Evolutionary conservation across 108 stramenopile species (phyloP).

Genomic region (Aurantiochytrium sp.): DNA sequence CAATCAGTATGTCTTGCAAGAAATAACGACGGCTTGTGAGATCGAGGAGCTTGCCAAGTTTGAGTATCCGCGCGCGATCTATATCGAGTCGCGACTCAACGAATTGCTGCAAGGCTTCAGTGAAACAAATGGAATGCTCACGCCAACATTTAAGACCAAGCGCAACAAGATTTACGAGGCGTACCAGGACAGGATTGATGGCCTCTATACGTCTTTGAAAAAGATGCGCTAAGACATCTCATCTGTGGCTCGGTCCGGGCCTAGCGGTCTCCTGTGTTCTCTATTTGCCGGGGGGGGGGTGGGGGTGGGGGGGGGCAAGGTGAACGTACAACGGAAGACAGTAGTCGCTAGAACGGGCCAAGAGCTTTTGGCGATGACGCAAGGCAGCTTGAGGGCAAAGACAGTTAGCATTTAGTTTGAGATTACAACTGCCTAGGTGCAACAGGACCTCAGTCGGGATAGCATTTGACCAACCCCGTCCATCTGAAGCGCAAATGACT

Average conservation of each 20-base stretch:
- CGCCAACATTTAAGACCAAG: conserved; percentile 2
- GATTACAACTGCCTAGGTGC: too few relatives aligned
- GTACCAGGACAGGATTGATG: neutral
- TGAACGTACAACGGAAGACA: too few relatives aligned
- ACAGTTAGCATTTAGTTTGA: too few relatives aligned
- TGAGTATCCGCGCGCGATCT: neutral
- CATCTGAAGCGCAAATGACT: too few relatives aligned
- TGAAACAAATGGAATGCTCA: neutral
- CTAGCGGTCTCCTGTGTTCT: too few relatives aligned
- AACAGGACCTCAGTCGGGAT: too few relatives aligned
- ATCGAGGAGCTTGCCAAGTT: neutral
- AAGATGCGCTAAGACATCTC: neutral
- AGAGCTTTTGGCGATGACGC: too few relatives aligned
- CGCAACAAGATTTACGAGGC: neutral
- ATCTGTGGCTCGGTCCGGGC: neutral
- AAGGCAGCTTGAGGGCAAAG: too few relatives aligned
- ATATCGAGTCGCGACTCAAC: neutral
- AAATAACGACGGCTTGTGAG: neutral
- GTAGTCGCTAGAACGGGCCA: too few relatives aligned
- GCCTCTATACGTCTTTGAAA: neutral
- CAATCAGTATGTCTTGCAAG: neutral
- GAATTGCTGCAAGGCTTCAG: conserved; percentile 1
- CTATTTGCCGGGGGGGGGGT: too few relatives aligned
- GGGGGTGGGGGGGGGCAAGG: too few relatives aligned
- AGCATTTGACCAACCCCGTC: too few relatives aligned